Percentiles rank a stretch among this genome's conserved stretches.
phyloP scores from a whole-genome alignment of 2,329 filamentous ascomycete genomes.

The Leptosphaerulina australis region DNA sequence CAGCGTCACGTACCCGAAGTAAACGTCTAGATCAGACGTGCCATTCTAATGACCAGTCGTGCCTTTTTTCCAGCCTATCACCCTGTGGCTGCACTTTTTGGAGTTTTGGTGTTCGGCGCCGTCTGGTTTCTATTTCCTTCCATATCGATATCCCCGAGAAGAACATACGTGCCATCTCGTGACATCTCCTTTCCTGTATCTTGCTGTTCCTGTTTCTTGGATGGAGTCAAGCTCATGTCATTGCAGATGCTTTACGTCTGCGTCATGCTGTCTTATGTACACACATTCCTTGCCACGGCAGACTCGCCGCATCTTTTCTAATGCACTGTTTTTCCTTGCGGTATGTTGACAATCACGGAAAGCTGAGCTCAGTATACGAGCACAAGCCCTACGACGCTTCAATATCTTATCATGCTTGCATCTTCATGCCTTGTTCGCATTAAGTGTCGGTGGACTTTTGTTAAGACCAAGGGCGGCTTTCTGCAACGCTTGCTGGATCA shows the following conservation, averaged over 20 bases:
- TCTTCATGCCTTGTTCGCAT: neutral
- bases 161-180: constrained; percentile 20
- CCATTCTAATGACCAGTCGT: neutral
- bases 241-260: constrained; percentile 1
- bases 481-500: constrained; percentile 13
- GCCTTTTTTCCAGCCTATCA: constrained; percentile 10
- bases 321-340: constrained; percentile 1
- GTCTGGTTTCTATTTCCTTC: neutral
- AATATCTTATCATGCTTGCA: constrained; percentile 1
- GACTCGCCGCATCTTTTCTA: constrained; percentile 5
- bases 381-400: constrained; percentile 1
- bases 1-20: constrained; percentile 47
- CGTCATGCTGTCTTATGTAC: constrained; percentile 8
- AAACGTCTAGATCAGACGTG: constrained; percentile 27
- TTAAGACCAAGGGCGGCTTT: constrained; percentile 3
- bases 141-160: constrained; percentile 27
- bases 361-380: constrained; percentile 1
- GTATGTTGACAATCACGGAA: constrained; percentile 1
- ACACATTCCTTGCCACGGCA: constrained; percentile 7
- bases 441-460: constrained; percentile 1
- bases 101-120: constrained; percentile 23
- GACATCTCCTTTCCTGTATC: constrained; percentile 14
- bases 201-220: constrained; percentile 8
- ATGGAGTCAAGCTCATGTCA: constrained; percentile 9
- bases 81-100: constrained; percentile 12